phyloP scores from a whole-genome alignment of 306 rosid genomes.

The Phaseolus lunatus region DNA sequence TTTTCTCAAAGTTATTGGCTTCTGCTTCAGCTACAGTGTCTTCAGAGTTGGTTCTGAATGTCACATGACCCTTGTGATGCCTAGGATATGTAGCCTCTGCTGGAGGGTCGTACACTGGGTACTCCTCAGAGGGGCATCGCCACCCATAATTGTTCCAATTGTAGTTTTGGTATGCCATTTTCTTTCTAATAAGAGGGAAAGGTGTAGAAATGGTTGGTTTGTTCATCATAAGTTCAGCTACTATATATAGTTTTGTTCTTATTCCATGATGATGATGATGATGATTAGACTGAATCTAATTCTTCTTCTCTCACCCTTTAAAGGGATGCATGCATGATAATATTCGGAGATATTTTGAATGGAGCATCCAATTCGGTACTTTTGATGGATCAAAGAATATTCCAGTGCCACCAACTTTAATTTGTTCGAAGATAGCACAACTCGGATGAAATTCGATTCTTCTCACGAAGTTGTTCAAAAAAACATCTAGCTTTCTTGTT shows the following conservation, averaged over 20 bases:
- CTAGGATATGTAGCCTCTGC: slow-evolving; percentile 1
- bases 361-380: background rate
- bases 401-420: slow-evolving; percentile 37
- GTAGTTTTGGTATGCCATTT: slow-evolving; percentile 51
- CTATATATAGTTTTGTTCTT: slow-evolving; percentile 37
- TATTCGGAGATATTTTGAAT: slow-evolving; percentile 21
- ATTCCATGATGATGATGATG: background rate
- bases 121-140: slow-evolving; percentile 20
- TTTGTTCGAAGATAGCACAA: background rate
- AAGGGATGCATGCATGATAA: background rate
- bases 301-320: slow-evolving; percentile 1
- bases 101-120: slow-evolving; percentile 17
- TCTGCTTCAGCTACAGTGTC: slow-evolving; percentile 26
- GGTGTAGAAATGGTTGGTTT: background rate
- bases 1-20: background rate
- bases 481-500: background rate
- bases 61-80: slow-evolving; percentile 34
- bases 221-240: background rate
- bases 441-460: slow-evolving; percentile 33
- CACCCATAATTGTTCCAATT: slow-evolving; percentile 13
- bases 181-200: too few relatives aligned
- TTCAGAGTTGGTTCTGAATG: slow-evolving; percentile 28
- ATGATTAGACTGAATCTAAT: slow-evolving; percentile 45
- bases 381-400: slow-evolving; percentile 8
- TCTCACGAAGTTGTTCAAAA: background rate